These are phyloP conservation scores for Stachybotrys echinatus DNA, from an alignment of 2,329 filamentous ascomycete species.

Conservation along the genomic window DNA sequence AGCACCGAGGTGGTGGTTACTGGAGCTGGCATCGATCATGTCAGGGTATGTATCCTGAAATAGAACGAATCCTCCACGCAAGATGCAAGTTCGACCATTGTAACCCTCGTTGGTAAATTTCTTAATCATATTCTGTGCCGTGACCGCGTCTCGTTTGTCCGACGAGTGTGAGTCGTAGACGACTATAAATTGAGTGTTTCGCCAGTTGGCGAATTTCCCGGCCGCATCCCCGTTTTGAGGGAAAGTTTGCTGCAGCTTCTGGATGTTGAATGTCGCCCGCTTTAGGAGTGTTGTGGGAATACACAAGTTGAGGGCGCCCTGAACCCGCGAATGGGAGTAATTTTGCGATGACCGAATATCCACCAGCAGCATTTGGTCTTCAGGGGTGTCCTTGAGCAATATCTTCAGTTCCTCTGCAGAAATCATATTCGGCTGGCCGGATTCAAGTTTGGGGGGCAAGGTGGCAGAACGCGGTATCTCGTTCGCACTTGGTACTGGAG, in stretches of 20 bases:
- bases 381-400: constrained; percentile 40
- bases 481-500: constrained; percentile 21
- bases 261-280: constrained; percentile 80
- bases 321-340: constrained; percentile 68
- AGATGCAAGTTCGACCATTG: constrained; percentile 64
- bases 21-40: constrained; percentile 50
- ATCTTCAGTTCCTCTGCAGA: constrained; percentile 48
- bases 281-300: constrained; percentile 94
- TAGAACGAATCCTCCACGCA: constrained; percentile 75
- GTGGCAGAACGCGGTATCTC: constrained; percentile 39
- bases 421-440: constrained; percentile 45
- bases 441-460: constrained; percentile 43
- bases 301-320: constrained; percentile 82
- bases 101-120: constrained; percentile 89
- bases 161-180: constrained; percentile 80
- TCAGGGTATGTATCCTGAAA: constrained; percentile 65
- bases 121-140: constrained; percentile 81
- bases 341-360: constrained; percentile 86
- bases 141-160: constrained; percentile 73
- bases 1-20: constrained; percentile 30
- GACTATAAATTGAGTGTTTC: constrained; percentile 66
- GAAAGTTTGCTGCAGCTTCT: constrained; percentile 85
- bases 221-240: constrained; percentile 60
- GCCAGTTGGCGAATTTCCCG: constrained; percentile 72
- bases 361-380: constrained; percentile 58